phyloP scores from a whole-genome alignment of 202 grass and related monocot genomes.

The Panicum virgatum region DNA sequence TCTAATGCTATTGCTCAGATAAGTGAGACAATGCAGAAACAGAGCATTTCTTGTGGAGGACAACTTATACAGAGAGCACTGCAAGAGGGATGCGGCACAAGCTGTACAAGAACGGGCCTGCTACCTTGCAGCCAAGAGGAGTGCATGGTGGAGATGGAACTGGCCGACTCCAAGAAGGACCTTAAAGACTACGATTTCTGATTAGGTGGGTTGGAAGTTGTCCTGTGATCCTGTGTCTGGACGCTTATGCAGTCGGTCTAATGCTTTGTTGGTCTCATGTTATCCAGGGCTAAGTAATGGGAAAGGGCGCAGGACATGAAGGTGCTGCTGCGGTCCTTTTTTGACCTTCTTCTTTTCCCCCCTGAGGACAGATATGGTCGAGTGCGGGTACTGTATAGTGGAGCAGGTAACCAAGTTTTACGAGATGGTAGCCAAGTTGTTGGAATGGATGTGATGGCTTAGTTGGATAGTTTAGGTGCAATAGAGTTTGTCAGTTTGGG shows the following conservation, averaged over 20 bases:
- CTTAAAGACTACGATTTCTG: conserved; percentile 82
- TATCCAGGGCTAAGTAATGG: not conserved
- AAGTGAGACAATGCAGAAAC: conserved; percentile 62
- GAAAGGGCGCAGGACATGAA: not conserved
- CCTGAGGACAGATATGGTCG: not conserved
- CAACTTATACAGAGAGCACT: too few species aligned
- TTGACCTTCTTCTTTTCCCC: conserved; percentile 12
- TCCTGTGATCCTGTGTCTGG: not conserved
- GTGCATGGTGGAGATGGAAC: too few species aligned
- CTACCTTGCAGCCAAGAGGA: conserved; percentile 74
- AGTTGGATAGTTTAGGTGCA: not conserved
- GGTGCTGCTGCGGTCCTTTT: not conserved
- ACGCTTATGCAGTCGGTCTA: not conserved
- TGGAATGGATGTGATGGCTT: not conserved
- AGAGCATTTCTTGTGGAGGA: conserved; percentile 48
- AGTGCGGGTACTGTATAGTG: conserved; percentile 25
- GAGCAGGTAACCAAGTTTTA: conserved; percentile 9
- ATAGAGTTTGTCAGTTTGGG: not conserved
- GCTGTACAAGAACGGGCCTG: conserved; percentile 63
- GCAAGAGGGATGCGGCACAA: conserved; percentile 50
- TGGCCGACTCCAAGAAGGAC: conserved; percentile 55
- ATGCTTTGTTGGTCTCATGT: not conserved
- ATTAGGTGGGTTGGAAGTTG: conserved; percentile 35
- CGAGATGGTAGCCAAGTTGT: not conserved
- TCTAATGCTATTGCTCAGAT: conserved; percentile 34